These are phyloP conservation scores for Helotiales sp. DNA, from an alignment of 2,329 filamentous ascomycete species.

Conservation along the genomic window DNA sequence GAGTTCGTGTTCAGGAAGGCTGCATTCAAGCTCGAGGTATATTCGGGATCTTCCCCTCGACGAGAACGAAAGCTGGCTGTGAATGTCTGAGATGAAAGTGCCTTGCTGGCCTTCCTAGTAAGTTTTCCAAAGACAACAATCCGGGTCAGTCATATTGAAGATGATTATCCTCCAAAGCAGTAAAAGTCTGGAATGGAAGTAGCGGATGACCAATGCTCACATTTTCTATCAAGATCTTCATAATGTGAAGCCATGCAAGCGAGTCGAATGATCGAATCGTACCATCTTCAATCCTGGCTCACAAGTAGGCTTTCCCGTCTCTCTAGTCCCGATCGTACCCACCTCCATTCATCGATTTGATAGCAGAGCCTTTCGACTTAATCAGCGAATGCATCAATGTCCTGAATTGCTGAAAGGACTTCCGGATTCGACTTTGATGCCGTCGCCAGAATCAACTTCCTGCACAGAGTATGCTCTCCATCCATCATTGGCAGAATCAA, in stretches of 20 bases:
- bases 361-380: neutral
- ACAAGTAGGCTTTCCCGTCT: too few relatives aligned
- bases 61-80: too few relatives aligned
- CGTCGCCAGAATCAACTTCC: neutral
- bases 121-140: neutral
- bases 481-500: constrained; percentile 1
- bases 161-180: neutral
- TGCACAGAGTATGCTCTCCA: neutral
- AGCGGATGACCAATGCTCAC: neutral
- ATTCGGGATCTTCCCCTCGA: too few relatives aligned
- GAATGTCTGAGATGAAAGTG: too few relatives aligned
- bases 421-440: neutral
- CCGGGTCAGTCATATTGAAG: neutral
- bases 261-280: neutral
- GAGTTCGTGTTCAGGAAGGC: too few relatives aligned
- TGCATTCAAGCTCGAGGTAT: too few relatives aligned
- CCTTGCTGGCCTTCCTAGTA: neutral
- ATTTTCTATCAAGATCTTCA: neutral
- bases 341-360: too few relatives aligned
- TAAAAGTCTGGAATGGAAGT: neutral
- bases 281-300: neutral
- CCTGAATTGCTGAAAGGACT: neutral
- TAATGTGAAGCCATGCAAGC: too few relatives aligned
- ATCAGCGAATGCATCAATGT: neutral
- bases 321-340: too few relatives aligned